Evolutionary conservation across 768 basidiomycete species (phyloP), one percentile per base, ranked within the genome.

Genomic region (Termitomyces bulborhizus): DNA sequence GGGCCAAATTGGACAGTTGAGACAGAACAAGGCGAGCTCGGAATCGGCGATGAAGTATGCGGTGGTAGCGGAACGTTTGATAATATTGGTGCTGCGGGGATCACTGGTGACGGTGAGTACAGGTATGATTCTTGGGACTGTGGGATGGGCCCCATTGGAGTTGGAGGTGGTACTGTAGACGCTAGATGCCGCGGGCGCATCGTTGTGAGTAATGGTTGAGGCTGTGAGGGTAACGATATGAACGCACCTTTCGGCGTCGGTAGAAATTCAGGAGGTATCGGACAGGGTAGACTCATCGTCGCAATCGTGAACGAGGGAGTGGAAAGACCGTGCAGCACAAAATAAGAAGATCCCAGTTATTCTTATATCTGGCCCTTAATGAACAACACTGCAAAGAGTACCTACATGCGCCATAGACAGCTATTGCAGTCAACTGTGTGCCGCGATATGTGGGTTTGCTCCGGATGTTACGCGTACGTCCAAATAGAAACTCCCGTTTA

Each of bases 381-480:
- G 4, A 36, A n/a, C 21, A 36, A 21, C 39, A 16, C n/a, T 50
- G n/a, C 37, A 40, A 40, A 13, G 27, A 44, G 50, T 46, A 31
- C 47, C 51, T 44, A 29, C 18, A 39, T 44, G 53, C 34, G 44
- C 32, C 26, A 13, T 50, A 51, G 16, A 61, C 48, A 58, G 57
- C 60, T 54, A 61, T 60, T 50, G 54, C 45, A 46, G 27, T 45
- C 18, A 34, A 42, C 36, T 55, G 54, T 24, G 51, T 51, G 53
- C 49, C 44, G 50, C 50, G 4, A 52, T 51, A 41, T 51, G 50
- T 51, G 55, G 50, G n/a, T 46, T 46, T 37, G 55, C 16, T 31
- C 43, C 49, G 55, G 48, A 46, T 46, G 51, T 56, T 51, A 51
- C 55, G 31, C 49, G 32, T 42, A 44, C 18, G 29, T 45, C 27